Evolutionary conservation across 352 stramenopile genomes (phyloP).

Genomic region (Globisporangium apiculatum): DNA sequence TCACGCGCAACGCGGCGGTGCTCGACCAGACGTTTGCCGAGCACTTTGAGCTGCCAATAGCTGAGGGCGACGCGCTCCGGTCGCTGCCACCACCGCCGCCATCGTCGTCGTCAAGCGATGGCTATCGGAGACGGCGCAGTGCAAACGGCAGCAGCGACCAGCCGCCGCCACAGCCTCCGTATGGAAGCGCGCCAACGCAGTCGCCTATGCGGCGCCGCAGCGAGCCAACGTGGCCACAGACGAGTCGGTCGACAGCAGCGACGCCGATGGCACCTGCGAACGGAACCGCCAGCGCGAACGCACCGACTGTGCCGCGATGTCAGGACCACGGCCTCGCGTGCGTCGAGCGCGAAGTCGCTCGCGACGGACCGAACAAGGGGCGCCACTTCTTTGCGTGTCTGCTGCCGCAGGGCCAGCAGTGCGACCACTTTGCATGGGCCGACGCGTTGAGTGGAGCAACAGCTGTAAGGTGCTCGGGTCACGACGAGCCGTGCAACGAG

Average conservation of each 20-base stretch:
- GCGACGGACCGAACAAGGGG: constrained; percentile 86
- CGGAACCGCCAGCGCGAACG: background rate
- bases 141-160: constrained; percentile 8
- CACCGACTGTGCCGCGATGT: constrained; percentile 23
- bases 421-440: constrained; percentile 91
- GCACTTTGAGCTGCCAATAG: constrained; percentile 60
- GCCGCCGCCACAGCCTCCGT: background rate
- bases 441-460: background rate
- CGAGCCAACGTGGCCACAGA: background rate
- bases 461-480: constrained; percentile 35
- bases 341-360: constrained; percentile 41
- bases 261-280: background rate
- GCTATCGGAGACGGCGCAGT: background rate
- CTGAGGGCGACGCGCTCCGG: constrained; percentile 12
- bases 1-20: constrained; percentile 73
- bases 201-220: background rate
- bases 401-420: constrained; percentile 78
- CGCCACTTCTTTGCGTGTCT: constrained; percentile 89
- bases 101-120: background rate
- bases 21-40: constrained; percentile 89
- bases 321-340: constrained; percentile 40
- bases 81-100: background rate
- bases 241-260: background rate
- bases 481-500: constrained; percentile 58
- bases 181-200: background rate